A percentile compares a stretch with the other conserved stretches of the same genome.
phyloP scores from a whole-genome alignment of 139 green algal species.

The Ettlia oleoabundans region DNA sequence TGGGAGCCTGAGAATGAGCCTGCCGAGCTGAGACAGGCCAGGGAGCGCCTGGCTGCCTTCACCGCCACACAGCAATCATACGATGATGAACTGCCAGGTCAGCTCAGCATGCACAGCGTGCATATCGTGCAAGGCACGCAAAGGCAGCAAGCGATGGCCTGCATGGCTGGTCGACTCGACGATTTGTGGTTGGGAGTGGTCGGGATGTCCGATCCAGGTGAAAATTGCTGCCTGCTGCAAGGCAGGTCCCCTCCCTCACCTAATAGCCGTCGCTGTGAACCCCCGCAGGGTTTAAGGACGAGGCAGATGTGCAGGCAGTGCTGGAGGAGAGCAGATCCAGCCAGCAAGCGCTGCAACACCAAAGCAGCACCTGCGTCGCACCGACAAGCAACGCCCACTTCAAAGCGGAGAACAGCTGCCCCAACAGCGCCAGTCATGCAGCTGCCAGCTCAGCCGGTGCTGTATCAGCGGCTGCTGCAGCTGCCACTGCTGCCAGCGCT shows the following conservation, averaged over 20 bases:
- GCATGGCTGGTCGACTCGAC: too few relatives aligned
- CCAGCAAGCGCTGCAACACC: not conserved
- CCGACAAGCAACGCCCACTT: too few relatives aligned
- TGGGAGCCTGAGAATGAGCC: slow-evolving; percentile 52
- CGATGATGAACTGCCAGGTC: not conserved
- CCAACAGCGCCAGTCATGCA: not conserved
- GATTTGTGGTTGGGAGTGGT: too few relatives aligned
- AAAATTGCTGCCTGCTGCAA: too few relatives aligned
- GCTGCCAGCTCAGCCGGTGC: not conserved
- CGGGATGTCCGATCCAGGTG: too few relatives aligned
- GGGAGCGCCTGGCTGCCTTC: slow-evolving; percentile 44
- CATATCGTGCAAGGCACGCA: too few relatives aligned
- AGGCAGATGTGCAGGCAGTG: not conserved
- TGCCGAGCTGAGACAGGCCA: slow-evolving; percentile 50
- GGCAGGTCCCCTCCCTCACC: too few relatives aligned
- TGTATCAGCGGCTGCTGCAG: too few relatives aligned
- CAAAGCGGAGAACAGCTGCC: not conserved
- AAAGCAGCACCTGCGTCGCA: not conserved
- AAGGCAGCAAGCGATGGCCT: too few relatives aligned
- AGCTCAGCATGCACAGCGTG: not conserved
- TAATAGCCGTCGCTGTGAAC: too few relatives aligned
- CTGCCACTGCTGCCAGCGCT: too few relatives aligned
- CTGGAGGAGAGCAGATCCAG: slow-evolving; percentile 21
- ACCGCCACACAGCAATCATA: not conserved
- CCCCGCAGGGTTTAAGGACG: not conserved